These are phyloP conservation scores for Diplodia corticola DNA, from an alignment of 2,329 filamentous ascomycete genomes.

Conservation along the genomic window DNA sequence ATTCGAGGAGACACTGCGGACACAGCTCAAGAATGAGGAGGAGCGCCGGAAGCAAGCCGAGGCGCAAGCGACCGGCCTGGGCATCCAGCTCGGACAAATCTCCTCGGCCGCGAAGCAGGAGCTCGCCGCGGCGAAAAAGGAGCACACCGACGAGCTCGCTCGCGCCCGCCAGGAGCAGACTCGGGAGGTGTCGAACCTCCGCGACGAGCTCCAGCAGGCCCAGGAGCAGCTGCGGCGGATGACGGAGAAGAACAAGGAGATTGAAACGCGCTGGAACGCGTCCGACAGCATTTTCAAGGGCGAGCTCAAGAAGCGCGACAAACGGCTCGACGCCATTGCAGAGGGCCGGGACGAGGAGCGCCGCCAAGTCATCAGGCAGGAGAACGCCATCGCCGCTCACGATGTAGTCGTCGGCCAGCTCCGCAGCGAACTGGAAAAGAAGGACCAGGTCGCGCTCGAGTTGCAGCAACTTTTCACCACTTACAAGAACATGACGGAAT, in stretches of 20 bases:
- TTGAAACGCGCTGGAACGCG: conserved; percentile 19
- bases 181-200: conserved; percentile 8
- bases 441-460: neutral
- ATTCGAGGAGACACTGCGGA: conserved; percentile 18
- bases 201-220: conserved; percentile 16
- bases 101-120: conserved; percentile 8
- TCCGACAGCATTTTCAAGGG: conserved; percentile 11
- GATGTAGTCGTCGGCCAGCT: conserved; percentile 20
- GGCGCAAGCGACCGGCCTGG: conserved; percentile 17
- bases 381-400: conserved; percentile 10
- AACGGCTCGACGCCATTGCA: neutral
- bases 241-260: conserved; percentile 19
- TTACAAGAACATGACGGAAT: conserved; percentile 8
- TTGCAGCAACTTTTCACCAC: conserved; percentile 1
- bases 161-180: neutral
- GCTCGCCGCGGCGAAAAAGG: conserved; percentile 13
- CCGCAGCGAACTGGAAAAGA: conserved; percentile 17
- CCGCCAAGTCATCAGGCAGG: neutral
- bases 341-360: conserved; percentile 4
- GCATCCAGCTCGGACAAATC: conserved; percentile 20
- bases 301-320: conserved; percentile 17
- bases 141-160: conserved; percentile 13
- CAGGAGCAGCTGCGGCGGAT: conserved; percentile 9
- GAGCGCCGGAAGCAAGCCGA: conserved; percentile 19
- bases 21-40: conserved; percentile 20